These are phyloP conservation scores for Pichia cabralensis DNA, from an alignment of 805 yeast species.

Conservation along the genomic window DNA sequence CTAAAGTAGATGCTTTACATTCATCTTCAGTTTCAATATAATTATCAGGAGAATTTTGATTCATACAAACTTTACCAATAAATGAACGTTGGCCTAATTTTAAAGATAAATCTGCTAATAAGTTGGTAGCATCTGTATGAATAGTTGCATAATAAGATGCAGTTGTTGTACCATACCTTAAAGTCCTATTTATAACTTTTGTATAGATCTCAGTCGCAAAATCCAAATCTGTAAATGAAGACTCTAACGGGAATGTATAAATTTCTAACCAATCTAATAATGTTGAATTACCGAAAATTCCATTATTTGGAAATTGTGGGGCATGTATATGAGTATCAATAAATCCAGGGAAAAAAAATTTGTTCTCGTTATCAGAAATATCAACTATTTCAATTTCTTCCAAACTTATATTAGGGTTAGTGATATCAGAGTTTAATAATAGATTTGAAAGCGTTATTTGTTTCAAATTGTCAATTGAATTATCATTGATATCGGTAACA, in stretches of 20 bases:
- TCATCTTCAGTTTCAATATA: conserved; percentile 48
- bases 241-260: conserved; percentile 86
- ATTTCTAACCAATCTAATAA: conserved; percentile 80
- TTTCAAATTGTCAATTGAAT: conserved; percentile 6
- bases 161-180: conserved; percentile 79
- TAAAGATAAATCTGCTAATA: conserved; percentile 65
- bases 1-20: conserved; percentile 42
- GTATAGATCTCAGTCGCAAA: conserved; percentile 56
- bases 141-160: conserved; percentile 89
- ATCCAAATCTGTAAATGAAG: conserved; percentile 43
- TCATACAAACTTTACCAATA: conserved; percentile 93
- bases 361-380: conserved; percentile 26
- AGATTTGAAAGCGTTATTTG: conserved; percentile 3
- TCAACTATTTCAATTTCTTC: conserved; percentile 26
- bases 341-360: conserved; percentile 75
- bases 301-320: conserved; percentile 72
- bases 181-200: conserved; percentile 58
- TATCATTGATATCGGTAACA: conserved; percentile 13
- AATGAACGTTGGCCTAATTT: conserved; percentile 74
- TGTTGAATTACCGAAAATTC: conserved; percentile 78
- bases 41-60: conserved; percentile 66
- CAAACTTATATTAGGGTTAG: too few species aligned
- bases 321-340: conserved; percentile 81
- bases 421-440: too few species aligned
- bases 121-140: conserved; percentile 63